Evolutionary conservation across 106 monocot genomes (phyloP).

Genomic region (Cymbidium sinense): DNA sequence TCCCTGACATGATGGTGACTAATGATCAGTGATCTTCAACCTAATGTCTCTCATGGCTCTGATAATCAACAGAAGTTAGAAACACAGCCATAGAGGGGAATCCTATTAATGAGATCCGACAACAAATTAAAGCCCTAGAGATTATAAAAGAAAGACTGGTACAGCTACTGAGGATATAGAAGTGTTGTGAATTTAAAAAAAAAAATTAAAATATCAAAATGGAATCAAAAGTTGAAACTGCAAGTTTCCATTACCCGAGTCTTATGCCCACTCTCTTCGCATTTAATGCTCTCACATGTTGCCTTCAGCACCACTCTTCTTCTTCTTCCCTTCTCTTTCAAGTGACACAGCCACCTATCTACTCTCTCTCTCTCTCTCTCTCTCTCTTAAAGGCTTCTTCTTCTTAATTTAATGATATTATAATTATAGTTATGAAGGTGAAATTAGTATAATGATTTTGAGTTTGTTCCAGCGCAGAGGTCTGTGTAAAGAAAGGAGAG

Average conservation of each 20-base stretch:
- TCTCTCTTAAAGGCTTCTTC: neutral
- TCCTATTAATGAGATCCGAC: slow-evolving; percentile 8
- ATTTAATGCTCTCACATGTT: slow-evolving; percentile 8
- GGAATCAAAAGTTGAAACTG: neutral
- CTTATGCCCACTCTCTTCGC: slow-evolving; percentile 2
- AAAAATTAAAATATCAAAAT: neutral
- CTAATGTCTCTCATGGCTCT: too few relatives aligned
- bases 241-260: slow-evolving; percentile 7
- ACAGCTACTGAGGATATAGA: neutral
- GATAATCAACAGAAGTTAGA: too few relatives aligned
- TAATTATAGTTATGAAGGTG: neutral
- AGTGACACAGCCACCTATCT: neutral
- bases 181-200: neutral
- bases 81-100: too few relatives aligned
- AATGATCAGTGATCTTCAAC: too few relatives aligned
- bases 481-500: neutral
- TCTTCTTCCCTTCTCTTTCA: neutral
- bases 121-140: slow-evolving; percentile 8
- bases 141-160: slow-evolving; percentile 4
- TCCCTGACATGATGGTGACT: too few relatives aligned
- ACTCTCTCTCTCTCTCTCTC: neutral
- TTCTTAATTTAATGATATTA: neutral
- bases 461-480: neutral
- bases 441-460: neutral
- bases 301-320: neutral